Conservation (phyloP, 1,139 yeast genomes). For the Kodamaea plutei region DNA sequence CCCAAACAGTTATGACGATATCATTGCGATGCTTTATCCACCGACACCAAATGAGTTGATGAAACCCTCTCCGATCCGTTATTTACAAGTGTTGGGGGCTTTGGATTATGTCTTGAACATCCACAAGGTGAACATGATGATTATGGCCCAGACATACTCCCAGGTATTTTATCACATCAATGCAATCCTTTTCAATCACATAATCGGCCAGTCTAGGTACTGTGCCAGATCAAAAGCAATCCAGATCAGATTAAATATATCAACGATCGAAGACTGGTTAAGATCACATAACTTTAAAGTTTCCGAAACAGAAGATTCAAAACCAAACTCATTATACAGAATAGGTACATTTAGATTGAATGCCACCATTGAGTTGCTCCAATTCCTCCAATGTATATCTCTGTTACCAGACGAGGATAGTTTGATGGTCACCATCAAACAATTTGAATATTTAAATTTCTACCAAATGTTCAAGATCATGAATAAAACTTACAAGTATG, state of each 20-base stretch:
- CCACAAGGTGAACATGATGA: constrained; percentile 72
- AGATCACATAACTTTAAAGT: constrained; percentile 69
- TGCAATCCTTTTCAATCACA: constrained; percentile 65
- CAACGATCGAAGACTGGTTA: constrained; percentile 91
- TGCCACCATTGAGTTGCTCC: constrained; percentile 76
- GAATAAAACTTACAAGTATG: constrained; percentile 72
- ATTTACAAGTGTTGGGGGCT: constrained; percentile 86
- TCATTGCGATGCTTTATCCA: constrained; percentile 65
- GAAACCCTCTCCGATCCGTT: constrained; percentile 84
- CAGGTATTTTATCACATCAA: constrained; percentile 79
- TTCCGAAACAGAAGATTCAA: constrained; percentile 26
- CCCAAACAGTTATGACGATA: constrained; percentile 60
- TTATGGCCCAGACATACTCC: constrained; percentile 72
- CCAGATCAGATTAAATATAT: constrained; percentile 81
- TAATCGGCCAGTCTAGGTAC: constrained; percentile 61
- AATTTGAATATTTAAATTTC: constrained; percentile 60
- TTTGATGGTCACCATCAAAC: constrained; percentile 53
- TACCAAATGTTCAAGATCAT: constrained; percentile 66
- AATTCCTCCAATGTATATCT: constrained; percentile 87
- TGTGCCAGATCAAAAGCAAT: constrained; percentile 81
- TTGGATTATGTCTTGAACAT: constrained; percentile 78
- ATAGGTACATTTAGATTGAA: constrained; percentile 65
- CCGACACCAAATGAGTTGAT: constrained; percentile 58
- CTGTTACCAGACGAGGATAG: constrained; percentile 51
- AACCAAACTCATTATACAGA: constrained; percentile 46